phyloP scores from a whole-genome alignment of 257 asterid species.

The Lycium ferocissimum region DNA sequence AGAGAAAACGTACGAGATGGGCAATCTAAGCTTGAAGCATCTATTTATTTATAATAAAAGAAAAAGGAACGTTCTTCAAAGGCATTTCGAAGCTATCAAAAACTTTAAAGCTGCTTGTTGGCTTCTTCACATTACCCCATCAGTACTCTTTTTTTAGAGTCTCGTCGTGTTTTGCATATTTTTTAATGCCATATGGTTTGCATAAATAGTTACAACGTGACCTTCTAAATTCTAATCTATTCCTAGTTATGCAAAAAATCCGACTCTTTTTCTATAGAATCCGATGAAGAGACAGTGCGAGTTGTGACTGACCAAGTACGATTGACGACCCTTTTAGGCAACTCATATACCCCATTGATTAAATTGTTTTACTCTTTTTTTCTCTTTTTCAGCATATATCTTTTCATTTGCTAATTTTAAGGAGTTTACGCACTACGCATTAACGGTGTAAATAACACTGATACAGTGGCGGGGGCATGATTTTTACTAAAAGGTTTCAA shows the following conservation, averaged over 20 bases:
- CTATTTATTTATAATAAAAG: not conserved
- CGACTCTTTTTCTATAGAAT: slow-evolving; percentile 1
- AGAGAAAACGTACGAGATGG: slow-evolving; percentile 52
- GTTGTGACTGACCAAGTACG: not conserved
- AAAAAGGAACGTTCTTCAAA: slow-evolving; percentile 42
- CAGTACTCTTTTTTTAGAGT: slow-evolving; percentile 30
- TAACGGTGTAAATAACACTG: too few species aligned
- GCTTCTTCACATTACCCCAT: slow-evolving; percentile 42
- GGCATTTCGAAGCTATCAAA: slow-evolving; percentile 44
- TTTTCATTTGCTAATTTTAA: too few species aligned
- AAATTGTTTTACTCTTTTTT: not conserved
- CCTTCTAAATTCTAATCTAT: not conserved
- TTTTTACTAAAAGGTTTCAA: too few species aligned
- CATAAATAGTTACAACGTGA: not conserved
- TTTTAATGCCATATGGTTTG: not conserved
- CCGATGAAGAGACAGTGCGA: not conserved
- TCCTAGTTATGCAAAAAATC: not conserved
- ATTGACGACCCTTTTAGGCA: slow-evolving; percentile 15
- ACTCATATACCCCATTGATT: not conserved
- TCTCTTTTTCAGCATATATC: not conserved
- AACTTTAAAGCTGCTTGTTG: slow-evolving; percentile 44
- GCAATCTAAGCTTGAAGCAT: slow-evolving; percentile 38
- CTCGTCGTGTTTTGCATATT: slow-evolving; percentile 31
- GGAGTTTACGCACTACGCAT: too few species aligned
- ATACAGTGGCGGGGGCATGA: too few species aligned